Conservation (phyloP, 768 basidiomycete species). For the Suillus tomentosus region DNA sequence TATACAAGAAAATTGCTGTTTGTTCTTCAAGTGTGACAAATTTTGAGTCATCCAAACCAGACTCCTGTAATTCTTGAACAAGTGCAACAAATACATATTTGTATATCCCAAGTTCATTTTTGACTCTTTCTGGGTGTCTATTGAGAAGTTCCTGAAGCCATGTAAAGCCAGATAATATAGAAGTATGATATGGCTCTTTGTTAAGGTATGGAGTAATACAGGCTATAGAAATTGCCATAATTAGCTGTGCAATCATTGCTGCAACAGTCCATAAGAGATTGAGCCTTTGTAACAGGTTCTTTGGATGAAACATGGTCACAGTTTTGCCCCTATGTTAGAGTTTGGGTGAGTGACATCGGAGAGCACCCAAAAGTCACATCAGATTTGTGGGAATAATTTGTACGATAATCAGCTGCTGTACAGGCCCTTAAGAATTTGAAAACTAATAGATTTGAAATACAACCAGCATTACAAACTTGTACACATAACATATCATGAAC, state of each 20-base stretch:
- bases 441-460: too few relatives aligned
- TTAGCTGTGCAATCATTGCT: not conserved
- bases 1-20: conserved; percentile 39
- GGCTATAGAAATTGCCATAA: not conserved
- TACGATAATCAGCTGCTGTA: too few relatives aligned
- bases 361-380: not conserved
- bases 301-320: not conserved
- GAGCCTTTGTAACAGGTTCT: not conserved
- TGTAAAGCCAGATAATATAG: conserved; percentile 22
- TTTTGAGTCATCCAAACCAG: conserved; percentile 23
- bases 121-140: conserved; percentile 21
- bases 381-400: not conserved
- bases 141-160: conserved; percentile 26
- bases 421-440: too few relatives aligned
- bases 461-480: too few relatives aligned
- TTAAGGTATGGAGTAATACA: not conserved
- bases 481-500: too few relatives aligned
- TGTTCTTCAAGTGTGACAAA: conserved; percentile 37
- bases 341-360: not conserved
- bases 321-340: not conserved
- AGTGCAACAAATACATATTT: conserved; percentile 33
- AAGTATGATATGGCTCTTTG: conserved; percentile 19
- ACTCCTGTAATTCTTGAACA: conserved; percentile 22
- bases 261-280: not conserved
- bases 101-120: conserved; percentile 30